phyloP scores from a whole-genome alignment of 805 yeast species.

The Saccharomycopsis selenospora region DNA sequence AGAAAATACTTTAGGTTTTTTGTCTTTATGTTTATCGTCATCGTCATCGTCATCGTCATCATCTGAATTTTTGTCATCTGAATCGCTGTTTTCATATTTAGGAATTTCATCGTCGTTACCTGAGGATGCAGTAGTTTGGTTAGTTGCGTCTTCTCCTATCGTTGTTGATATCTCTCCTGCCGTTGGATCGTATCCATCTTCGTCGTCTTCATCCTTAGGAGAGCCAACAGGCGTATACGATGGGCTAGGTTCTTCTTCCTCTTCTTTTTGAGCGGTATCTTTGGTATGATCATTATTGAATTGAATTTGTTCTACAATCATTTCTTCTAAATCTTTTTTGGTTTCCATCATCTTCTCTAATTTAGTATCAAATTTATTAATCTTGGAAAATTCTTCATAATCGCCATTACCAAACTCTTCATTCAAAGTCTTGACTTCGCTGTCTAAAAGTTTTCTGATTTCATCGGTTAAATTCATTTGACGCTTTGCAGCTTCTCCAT shows the following conservation, averaged over 20 bases:
- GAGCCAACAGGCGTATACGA: conserved; percentile 6
- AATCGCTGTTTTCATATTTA: conserved; percentile 20
- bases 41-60: background rate
- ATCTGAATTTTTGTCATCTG: conserved; percentile 9
- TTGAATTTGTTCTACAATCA: conserved; percentile 8
- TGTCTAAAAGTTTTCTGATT: conserved; percentile 10
- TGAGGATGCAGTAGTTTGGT: too few relatives aligned
- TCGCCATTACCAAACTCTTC: background rate
- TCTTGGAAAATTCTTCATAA: conserved; percentile 17
- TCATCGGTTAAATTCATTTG: background rate
- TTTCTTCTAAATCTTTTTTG: conserved; percentile 27
- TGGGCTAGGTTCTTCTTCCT: conserved; percentile 4
- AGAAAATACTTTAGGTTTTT: background rate
- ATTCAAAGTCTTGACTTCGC: conserved; percentile 1
- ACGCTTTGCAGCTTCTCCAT: background rate
- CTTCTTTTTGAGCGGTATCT: background rate
- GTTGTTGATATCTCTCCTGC: conserved; percentile 16
- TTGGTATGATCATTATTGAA: background rate
- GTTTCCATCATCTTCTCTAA: conserved; percentile 26
- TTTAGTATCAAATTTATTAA: conserved; percentile 24
- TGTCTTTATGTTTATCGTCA: background rate
- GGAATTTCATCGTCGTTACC: conserved; percentile 24
- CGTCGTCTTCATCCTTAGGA: conserved; percentile 16
- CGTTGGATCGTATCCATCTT: conserved; percentile 6
- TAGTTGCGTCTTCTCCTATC: too few relatives aligned